Base-by-base conservation (phyloP, 192 early-diverging fungal species). In the Diversispora epigaea region DNA sequence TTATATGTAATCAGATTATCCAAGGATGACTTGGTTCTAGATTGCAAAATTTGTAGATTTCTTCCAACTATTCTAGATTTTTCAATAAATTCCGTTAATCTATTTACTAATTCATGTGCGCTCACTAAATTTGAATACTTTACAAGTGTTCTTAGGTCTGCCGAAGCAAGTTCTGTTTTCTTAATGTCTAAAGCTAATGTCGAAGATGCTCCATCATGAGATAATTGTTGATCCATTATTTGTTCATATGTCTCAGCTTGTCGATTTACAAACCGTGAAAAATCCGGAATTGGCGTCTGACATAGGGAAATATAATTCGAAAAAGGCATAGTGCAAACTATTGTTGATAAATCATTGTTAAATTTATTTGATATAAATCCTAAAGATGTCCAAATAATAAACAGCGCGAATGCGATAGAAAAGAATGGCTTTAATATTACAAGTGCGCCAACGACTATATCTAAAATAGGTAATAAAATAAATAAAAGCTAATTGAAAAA, bases 1-100 rank as follows among this genome's bases (percentile, higher is more conserved):
- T 87, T 86, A 75, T 84, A 78, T 10, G 85, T 84, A 32, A 83
- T 83, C 9, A 87, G 25, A n/a, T 84, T 84, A 74, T 87, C 86
- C 41, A 87, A 69, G 2, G 82, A 83, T 9, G 80, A 82, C 50
- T 82, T 83, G 6, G 84, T 82, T 22, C 82, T 77, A 11, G 84
- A 77, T 50, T 87, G 82, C 54, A 87, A 49, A 6, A 77, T 76
- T 63, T 85, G 84, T n/a, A 87, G 52, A 43, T 84, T 71, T 47
- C 85, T 66, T n/a, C 82, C 78, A 44, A 83, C 77, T 0, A 22
- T 55, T 45, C 79, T 76, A 12, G 86, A 81, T 17, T 77, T 77
- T 6, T 70, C 49, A 54, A 83, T 62, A 71, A 84, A 87, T 19
- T 76, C 71, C 4, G 71, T 60, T 17, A 87, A 57, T 55, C 83